A percentile compares a stretch with the other conserved stretches of the same genome.
phyloP scores from a whole-genome alignment of 345 rosid genomes.

The Lagerstroemia speciosa region DNA sequence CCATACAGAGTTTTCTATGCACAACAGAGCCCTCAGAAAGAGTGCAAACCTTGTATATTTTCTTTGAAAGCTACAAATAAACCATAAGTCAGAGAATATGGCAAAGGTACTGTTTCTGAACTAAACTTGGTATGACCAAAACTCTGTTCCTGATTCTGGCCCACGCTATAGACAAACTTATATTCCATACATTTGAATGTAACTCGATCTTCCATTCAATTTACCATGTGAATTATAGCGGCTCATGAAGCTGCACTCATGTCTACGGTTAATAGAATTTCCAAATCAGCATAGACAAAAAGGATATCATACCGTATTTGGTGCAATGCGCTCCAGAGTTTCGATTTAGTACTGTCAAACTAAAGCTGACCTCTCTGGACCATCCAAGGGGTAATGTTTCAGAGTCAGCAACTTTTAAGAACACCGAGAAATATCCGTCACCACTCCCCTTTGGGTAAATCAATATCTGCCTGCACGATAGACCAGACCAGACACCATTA shows the following conservation, averaged over 20 bases:
- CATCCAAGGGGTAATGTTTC: constrained; percentile 4
- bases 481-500: neutral
- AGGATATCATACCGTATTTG: neutral
- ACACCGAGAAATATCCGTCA: neutral
- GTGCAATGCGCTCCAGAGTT: neutral
- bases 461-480: neutral
- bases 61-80: neutral
- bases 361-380: neutral
- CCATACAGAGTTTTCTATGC: too few relatives aligned
- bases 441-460: neutral
- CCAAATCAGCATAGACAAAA: neutral
- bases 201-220: neutral
- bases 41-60: neutral
- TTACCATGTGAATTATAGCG: neutral
- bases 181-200: neutral
- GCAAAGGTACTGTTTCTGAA: neutral
- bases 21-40: too few relatives aligned
- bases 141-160: too few relatives aligned
- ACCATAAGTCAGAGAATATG: neutral
- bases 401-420: constrained; percentile 2
- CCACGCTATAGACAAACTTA: neutral
- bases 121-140: too few relatives aligned
- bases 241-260: neutral
- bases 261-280: neutral
- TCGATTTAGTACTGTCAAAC: neutral